These are phyloP conservation scores for Talinum fruticosum DNA, from an alignment of 148 eudicot species.

Conservation along the genomic window DNA sequence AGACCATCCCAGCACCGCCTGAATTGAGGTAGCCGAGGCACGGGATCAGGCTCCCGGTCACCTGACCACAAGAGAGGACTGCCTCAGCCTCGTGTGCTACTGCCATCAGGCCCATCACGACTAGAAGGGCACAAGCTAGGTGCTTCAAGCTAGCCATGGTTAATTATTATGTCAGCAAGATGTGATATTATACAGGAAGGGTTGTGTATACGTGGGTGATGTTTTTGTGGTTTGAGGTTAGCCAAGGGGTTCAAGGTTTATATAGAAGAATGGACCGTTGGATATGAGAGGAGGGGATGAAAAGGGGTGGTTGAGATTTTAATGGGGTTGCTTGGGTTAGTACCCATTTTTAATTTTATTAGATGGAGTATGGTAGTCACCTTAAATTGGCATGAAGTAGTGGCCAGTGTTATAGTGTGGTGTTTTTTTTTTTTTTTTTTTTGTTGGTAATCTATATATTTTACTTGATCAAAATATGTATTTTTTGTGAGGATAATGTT, in stretches of 20 bases:
- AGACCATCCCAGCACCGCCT: not conserved
- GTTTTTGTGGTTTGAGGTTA: conserved; percentile 7
- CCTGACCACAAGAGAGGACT: conserved; percentile 20
- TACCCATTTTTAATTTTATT: not conserved
- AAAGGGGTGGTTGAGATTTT: not conserved
- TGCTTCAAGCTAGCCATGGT: conserved; percentile 14
- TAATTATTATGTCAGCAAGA: not conserved
- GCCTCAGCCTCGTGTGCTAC: conserved; percentile 18
- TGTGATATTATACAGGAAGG: not conserved
- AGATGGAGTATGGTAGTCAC: too few relatives aligned
- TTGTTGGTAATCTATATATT: too few relatives aligned
- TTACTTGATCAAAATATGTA: too few relatives aligned
- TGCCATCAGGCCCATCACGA: conserved; percentile 10
- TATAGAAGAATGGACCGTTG: not conserved
- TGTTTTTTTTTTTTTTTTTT: too few relatives aligned
- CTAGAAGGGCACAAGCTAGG: not conserved
- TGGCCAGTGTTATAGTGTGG: too few relatives aligned
- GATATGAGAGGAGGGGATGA: not conserved
- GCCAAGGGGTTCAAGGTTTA: not conserved
- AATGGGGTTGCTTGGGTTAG: not conserved
- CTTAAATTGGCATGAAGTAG: too few relatives aligned
- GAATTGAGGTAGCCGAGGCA: conserved; percentile 29
- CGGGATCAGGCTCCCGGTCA: conserved; percentile 17
- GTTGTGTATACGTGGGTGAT: not conserved
- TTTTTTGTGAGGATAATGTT: too few relatives aligned